A percentile compares a stretch with the other conserved stretches of the same genome.
Conservation (phyloP, 768 basidiomycete species). For the Naganishia randhawae region DNA sequence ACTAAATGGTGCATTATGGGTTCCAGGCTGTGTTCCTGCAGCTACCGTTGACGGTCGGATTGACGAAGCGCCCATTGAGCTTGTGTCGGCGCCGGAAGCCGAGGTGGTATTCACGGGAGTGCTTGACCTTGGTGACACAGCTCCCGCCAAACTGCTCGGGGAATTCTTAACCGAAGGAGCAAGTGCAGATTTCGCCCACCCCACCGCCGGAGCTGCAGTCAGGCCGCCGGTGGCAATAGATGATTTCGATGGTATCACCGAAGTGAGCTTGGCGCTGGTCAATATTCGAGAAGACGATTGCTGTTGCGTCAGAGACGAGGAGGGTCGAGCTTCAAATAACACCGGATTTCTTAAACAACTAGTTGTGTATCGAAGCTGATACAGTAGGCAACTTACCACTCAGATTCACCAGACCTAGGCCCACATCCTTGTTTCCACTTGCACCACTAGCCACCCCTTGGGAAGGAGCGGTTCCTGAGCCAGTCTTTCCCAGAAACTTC, state of each 20-base stretch:
- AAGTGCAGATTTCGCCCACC: constrained; percentile 22
- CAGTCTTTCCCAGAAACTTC: constrained; percentile 90
- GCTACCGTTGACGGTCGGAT: neutral
- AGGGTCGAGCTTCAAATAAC: constrained; percentile 23
- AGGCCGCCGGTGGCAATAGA: constrained; percentile 20
- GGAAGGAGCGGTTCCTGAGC: constrained; percentile 53
- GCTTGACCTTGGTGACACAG: neutral
- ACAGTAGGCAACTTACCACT: neutral
- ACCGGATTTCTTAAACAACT: neutral
- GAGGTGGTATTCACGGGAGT: neutral
- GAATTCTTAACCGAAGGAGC: constrained; percentile 13
- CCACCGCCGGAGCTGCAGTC: constrained; percentile 18
- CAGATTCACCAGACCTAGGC: constrained; percentile 8
- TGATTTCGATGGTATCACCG: constrained; percentile 23
- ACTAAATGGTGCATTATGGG: neutral
- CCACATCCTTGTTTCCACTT: constrained; percentile 18
- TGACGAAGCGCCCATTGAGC: neutral
- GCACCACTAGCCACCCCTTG: constrained; percentile 9
- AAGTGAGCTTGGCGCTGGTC: constrained; percentile 29
- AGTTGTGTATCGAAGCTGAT: neutral
- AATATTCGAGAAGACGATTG: constrained; percentile 20
- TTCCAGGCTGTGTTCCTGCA: neutral
- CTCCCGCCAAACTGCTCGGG: neutral
- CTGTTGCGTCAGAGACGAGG: constrained; percentile 16
- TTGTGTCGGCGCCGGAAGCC: too few relatives aligned